Base-by-base conservation (phyloP, 1,284 basidiomycete species). In the Rhizopogon hawkerae region DNA sequence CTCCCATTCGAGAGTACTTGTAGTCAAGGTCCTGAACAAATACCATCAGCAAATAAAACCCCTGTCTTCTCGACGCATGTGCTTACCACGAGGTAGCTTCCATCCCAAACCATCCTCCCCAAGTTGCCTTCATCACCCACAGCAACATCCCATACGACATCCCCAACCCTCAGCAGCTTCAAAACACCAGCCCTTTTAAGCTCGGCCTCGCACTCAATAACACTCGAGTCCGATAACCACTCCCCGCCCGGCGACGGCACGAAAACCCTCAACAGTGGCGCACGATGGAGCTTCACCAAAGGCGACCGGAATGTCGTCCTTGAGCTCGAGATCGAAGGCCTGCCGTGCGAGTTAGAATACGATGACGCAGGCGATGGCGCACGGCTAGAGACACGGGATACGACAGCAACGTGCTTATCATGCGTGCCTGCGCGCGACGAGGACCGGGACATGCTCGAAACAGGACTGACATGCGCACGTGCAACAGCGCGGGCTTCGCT, bases 131-230 rank as follows among this genome's bases (percentile, higher is more conserved):
- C 87, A 58, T 90, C 87, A 2, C 84, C 84, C 1, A 87, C 82
- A 2, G 86, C 88, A 10, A 81, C 71, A 60, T 90, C 88, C 86
- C 87, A 90, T 9, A 90, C 77, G 1, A 90, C 78, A 61, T 91
- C 88, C 0, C 88, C 88, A 18, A 79, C 69, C 35, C 82, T 71
- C 63, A 91, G 63, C 41, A 86, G 60, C 35, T 72, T 69, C 52
- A 70, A 53, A 38, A 82, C 75, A 13, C 76, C 84, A 35, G 48
- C 34, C 6, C 77, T 70, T 56, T 78, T 77, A 56, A 87, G 71
- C 69, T 91, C 87, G 0, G 75, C 77, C 63, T 91, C 88, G 60
- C 87, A 90, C 56, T 84, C 83, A 48, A 88, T 55, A 11, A 91
- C 81, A 54, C 83, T 83, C 55, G 76, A 72, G 62, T 90, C 87